Base-by-base conservation (phyloP, 805 yeast species). In the Pichia scutulata region DNA sequence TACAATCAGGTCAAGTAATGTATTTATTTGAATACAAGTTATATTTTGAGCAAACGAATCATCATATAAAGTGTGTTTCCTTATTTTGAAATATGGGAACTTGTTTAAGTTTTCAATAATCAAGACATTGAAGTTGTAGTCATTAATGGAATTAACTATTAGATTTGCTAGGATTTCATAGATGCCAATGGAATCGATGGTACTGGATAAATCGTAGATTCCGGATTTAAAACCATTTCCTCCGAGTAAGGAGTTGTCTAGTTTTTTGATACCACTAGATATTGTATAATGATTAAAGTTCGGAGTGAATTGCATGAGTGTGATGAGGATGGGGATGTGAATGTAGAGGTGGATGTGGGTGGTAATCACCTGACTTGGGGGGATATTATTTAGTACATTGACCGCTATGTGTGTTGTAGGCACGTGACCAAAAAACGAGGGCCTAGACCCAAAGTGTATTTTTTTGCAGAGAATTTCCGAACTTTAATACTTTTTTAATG, bases 41-140 rank as follows among this genome's bases (percentile, higher is more conserved):
- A 64, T 53, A 7, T 14, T 42, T 0, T 42, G 2, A 6, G 51
- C 53, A 41, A 28, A 57, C 1, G 24, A 18, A 1, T 18, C 16
- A 16, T 39, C 25, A 19, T 44, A 56, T 16, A 37, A 28, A 16
- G 18, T n/a, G 41, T 47, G 45, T 14, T 52, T 48, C 19, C 50
- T 48, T 37, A 60, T 45, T 42, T 58, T 57, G 30, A 56, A 55
- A 66, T 67, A 64, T 0, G 69, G 69, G 16, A 64, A 52, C 37
- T 46, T 53, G 22, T 51, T 49, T 9, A 52, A 48, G 0, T 58
- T 46, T 41, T 51, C 50, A 10, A 63, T 41, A 7, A 61, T 28
- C n/a, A 59, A 47, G 4, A 56, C 47, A 18, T 50, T 57, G 3
- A 43, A 41, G 16, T 39, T 25, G 4, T 37, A 21, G 7, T 33